A percentile compares a stretch with the other conserved stretches of the same genome.
Conservation (phyloP, 805 yeast species). For the Lachancea kluyveri region DNA sequence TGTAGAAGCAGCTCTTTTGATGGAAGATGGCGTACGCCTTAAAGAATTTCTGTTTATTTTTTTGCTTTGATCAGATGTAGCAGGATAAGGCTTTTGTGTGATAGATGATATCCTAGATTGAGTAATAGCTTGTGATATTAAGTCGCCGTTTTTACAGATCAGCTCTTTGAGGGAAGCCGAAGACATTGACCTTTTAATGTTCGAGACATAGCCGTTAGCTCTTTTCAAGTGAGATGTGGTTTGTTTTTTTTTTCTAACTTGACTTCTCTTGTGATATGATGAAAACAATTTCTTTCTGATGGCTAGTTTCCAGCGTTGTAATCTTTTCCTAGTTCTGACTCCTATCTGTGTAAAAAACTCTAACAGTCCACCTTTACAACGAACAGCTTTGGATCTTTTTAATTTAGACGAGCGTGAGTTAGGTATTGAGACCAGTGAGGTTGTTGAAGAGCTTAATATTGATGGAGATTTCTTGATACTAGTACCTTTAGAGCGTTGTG, state of each 20-base stretch:
- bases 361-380: conserved; percentile 35
- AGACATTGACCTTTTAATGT: conserved; percentile 20
- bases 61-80: neutral
- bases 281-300: conserved; percentile 21
- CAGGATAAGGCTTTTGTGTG: neutral
- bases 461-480: conserved; percentile 1
- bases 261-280: conserved; percentile 8
- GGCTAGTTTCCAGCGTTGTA: conserved; percentile 25
- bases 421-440: conserved; percentile 1
- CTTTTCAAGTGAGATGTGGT: conserved; percentile 25
- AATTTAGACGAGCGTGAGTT: conserved; percentile 17
- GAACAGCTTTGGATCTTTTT: conserved; percentile 32
- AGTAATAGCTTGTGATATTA: neutral
- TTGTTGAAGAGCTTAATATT: neutral
- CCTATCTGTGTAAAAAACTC: conserved; percentile 27
- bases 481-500: neutral
- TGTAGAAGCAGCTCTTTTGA: conserved; percentile 32
- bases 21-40: conserved; percentile 31
- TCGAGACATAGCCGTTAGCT: conserved; percentile 26
- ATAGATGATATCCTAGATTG: neutral
- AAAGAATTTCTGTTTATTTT: conserved; percentile 12
- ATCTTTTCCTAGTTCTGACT: conserved; percentile 17
- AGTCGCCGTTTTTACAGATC: neutral
- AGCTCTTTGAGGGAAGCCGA: conserved; percentile 1
- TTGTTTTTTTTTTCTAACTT: conserved; percentile 11